Evolutionary conservation across 495 filamentous ascomycete genomes (phyloP).

Genomic region (Xylaria nigripes): DNA sequence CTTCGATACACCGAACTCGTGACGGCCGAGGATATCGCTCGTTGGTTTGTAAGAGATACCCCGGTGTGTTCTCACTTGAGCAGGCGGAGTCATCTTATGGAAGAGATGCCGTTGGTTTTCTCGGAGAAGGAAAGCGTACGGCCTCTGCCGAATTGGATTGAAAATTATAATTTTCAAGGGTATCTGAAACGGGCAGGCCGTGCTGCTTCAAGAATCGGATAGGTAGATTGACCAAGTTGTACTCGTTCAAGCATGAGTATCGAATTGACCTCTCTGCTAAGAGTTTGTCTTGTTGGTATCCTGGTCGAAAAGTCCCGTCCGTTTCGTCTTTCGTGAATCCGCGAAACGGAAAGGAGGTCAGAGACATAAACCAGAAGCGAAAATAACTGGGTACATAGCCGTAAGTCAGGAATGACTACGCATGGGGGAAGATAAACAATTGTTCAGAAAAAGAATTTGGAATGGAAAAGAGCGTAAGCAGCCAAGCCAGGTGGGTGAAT

Average conservation of each 20-base stretch:
- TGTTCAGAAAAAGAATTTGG: neutral
- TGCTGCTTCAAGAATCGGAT: conserved; percentile 27
- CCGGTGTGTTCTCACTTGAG: conserved; percentile 38
- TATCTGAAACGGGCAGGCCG: conserved; percentile 15
- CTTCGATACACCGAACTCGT: conserved; percentile 48
- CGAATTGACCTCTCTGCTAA: neutral
- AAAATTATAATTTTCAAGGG: conserved; percentile 3
- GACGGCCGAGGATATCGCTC: conserved; percentile 43
- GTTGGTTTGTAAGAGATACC: conserved; percentile 34
- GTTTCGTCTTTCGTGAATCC: conserved; percentile 12
- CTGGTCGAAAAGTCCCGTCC: conserved; percentile 1
- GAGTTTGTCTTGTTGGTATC: neutral
- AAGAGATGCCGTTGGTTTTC: conserved; percentile 6
- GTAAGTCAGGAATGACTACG: conserved; percentile 38
- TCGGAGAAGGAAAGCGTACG: conserved; percentile 8
- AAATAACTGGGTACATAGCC: conserved; percentile 18
- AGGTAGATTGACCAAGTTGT: conserved; percentile 5
- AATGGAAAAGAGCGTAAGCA: conserved; percentile 43
- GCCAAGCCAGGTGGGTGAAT: conserved; percentile 50
- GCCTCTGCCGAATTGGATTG: conserved; percentile 17
- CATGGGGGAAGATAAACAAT: conserved; percentile 16
- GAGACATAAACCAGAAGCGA: conserved; percentile 21
- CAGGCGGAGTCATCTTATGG: conserved; percentile 37
- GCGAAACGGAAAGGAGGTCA: conserved; percentile 12
- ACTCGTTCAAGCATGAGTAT: conserved; percentile 10